Percentiles rank a stretch among this genome's conserved stretches.
Conservation (phyloP, 192 early-diverging fungal genomes). For the Coemansia sp. region DNA sequence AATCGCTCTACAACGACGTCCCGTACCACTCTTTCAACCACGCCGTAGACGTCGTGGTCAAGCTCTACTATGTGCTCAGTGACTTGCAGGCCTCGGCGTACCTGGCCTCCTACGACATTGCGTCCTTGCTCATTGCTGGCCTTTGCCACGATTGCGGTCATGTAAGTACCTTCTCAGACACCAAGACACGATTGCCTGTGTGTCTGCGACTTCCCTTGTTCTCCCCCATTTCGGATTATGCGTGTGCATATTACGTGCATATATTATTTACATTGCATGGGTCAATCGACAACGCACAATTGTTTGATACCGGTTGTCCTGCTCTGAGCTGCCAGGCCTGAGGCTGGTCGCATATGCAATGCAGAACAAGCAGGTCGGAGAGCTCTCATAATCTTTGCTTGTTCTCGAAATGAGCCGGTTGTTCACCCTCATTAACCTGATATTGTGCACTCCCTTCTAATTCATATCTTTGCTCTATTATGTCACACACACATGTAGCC, state of each 20-base stretch:
- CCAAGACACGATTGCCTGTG: neutral
- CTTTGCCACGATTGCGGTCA: constrained; percentile 91
- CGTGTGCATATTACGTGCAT: constrained; percentile 9
- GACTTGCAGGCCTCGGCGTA: constrained; percentile 71
- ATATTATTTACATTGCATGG: neutral
- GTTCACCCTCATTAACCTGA: neutral
- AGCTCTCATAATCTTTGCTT: constrained; percentile 1
- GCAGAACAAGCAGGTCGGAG: too few relatives aligned
- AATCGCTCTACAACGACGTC: constrained; percentile 78
- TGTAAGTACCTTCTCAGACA: constrained; percentile 52
- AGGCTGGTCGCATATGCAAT: neutral
- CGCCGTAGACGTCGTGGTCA: constrained; percentile 85
- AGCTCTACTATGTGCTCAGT: constrained; percentile 77
- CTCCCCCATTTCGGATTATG: neutral
- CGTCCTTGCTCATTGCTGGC: constrained; percentile 77
- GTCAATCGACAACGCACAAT: constrained; percentile 6
- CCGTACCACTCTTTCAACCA: constrained; percentile 94
- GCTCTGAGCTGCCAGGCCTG: neutral
- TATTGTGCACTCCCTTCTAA: constrained; percentile 2
- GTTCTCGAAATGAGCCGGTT: neutral
- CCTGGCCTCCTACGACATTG: constrained; percentile 71
- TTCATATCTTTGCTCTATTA: constrained; percentile 20
- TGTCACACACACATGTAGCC: constrained; percentile 56
- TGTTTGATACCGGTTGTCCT: neutral
- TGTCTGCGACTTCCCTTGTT: constrained; percentile 3